Evolutionary conservation across 2,329 filamentous ascomycete genomes (phyloP).

Genomic region (Sporothrix pseudoabietina): DNA sequence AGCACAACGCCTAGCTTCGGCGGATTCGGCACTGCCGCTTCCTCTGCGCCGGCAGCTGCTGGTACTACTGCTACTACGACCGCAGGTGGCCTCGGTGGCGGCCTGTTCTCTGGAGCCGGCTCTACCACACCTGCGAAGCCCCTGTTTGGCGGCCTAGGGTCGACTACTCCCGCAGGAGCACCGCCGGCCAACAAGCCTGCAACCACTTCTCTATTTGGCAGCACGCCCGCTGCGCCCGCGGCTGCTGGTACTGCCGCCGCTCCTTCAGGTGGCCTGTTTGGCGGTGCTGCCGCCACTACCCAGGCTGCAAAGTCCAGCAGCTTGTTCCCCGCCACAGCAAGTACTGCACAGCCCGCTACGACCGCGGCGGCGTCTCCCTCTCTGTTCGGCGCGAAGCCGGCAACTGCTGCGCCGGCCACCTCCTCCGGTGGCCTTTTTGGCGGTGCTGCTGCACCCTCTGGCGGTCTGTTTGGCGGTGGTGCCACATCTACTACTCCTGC

Average conservation of each 20-base stretch:
- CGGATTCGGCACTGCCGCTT: constrained; percentile 12
- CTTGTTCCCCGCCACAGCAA: constrained; percentile 20
- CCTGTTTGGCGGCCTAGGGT: constrained; percentile 49
- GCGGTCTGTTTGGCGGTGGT: constrained; percentile 24
- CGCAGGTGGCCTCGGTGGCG: constrained; percentile 5
- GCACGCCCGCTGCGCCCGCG: constrained; percentile 27
- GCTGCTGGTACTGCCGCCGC: constrained; percentile 28
- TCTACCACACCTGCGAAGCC: constrained; percentile 53
- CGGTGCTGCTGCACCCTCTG: constrained; percentile 23
- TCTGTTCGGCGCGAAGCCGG: constrained; percentile 25
- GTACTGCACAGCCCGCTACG: constrained; percentile 22
- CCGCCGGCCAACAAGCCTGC: constrained; percentile 48
- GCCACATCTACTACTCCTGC: not conserved
- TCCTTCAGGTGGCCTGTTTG: constrained; percentile 26
- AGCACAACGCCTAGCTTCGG: constrained; percentile 25
- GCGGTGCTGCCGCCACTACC: constrained; percentile 5
- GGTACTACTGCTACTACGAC: constrained; percentile 23
- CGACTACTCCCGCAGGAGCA: constrained; percentile 59
- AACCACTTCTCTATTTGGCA: constrained; percentile 28
- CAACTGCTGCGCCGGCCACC: constrained; percentile 1
- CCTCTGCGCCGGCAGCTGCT: not conserved
- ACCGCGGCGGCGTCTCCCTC: constrained; percentile 5
- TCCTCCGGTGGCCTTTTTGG: not conserved
- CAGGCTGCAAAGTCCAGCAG: constrained; percentile 8
- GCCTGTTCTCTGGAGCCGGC: constrained; percentile 31